Base-by-base conservation (phyloP, 2,329 filamentous ascomycete species). In the Alternaria alternata region DNA sequence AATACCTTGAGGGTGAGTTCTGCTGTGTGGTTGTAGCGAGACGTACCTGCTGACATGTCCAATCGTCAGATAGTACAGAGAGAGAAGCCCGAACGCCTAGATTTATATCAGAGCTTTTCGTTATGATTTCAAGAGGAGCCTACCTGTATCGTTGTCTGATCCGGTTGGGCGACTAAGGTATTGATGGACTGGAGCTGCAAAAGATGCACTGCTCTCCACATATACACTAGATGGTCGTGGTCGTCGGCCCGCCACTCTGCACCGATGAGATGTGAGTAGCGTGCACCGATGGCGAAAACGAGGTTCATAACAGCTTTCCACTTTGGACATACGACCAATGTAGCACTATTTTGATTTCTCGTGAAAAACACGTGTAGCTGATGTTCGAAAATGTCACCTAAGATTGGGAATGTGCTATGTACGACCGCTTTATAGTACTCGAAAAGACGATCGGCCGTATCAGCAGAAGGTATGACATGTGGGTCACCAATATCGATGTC, bases 211-310 rank as follows among this genome's bases (percentile, higher is more conserved):
- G 67, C 67, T 48, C 67, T 62, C 47, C 72, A 70, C 61, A 78
- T 76, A 49, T 78, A 80, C 7, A 77, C 55, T 7, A 74, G 22
- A 59, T 79, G 74, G 24, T 78, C 73, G 9, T 58, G 60, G 12
- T 59, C 62, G 32, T 70, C 61, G 14, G 60, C 68, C 34, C 48
- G 61, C 61, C 64, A 70, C 3, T 65, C 62, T 5, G 69, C 68
- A 41, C 68, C 56, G 9, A 60, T 63, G 41, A 78, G 66, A 52
- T 75, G 65, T 12, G 72, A 72, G 59, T 75, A 73, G 48, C 73
- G 69, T n/a, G 77, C 71, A 9, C 74, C 77, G 28, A 81, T 76
- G 18, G 78, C 79, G 44, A 80, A 78, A 7, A 81, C 68, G 8
- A 80, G 58, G 46, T 81, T 79, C 54, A 80, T 51, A 16, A 75